A percentile compares a stretch with the other conserved stretches of the same genome.
Evolutionary conservation across 192 early-diverging fungal species (phyloP).

Genomic region (Gigaspora rosea): DNA sequence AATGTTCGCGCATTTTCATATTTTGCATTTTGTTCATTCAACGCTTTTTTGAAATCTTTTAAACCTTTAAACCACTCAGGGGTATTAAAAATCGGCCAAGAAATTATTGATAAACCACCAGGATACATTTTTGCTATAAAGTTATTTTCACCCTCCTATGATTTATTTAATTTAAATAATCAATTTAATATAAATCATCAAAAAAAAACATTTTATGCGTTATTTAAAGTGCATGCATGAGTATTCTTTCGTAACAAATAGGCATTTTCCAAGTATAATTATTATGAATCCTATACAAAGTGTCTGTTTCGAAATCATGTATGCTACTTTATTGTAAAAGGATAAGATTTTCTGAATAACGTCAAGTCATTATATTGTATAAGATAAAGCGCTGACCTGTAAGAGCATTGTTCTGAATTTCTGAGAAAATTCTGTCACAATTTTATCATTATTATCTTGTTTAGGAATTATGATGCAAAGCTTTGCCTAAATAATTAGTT

Average conservation of each 20-base stretch:
- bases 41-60: not conserved
- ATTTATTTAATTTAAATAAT: not conserved
- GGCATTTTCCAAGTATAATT: too few relatives aligned
- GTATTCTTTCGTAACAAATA: too few relatives aligned
- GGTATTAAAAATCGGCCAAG: constrained; percentile 32
- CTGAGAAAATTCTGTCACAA: constrained; percentile 20
- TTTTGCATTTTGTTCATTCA: not conserved
- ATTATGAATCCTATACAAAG: too few relatives aligned
- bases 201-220: not conserved
- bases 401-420: constrained; percentile 13
- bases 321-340: too few relatives aligned
- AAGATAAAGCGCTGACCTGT: not conserved
- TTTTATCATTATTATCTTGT: constrained; percentile 9
- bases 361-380: too few relatives aligned
- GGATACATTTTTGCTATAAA: constrained; percentile 30
- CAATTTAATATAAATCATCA: not conserved
- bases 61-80: not conserved
- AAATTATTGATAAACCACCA: constrained; percentile 2
- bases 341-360: too few relatives aligned
- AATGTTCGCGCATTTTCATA: constrained; percentile 4
- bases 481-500: not conserved
- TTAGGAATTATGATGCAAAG: constrained; percentile 25
- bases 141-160: constrained; percentile 24
- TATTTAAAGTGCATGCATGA: too few relatives aligned
- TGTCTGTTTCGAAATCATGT: too few relatives aligned